Conservation (phyloP, 2,329 filamentous ascomycete genomes). For the Fusarium humuli region DNA sequence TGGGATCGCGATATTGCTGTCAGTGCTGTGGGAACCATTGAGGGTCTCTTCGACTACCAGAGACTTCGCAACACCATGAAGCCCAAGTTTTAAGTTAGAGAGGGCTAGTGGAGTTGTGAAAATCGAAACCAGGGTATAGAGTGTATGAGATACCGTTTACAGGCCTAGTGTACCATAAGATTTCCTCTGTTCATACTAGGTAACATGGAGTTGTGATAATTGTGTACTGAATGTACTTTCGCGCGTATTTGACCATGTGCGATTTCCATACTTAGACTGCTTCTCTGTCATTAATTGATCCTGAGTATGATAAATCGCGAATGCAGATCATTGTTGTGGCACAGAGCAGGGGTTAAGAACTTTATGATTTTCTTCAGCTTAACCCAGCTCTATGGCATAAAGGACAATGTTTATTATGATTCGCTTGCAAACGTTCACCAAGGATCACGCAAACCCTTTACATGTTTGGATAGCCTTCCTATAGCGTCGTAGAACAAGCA, state of each 20-base stretch:
- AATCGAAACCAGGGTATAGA: conserved; percentile 62
- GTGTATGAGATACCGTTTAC: conserved; percentile 67
- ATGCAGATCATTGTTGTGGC: background rate
- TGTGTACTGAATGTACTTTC: conserved; percentile 32
- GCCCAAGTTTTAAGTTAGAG: conserved; percentile 72
- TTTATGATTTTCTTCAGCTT: background rate
- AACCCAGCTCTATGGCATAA: background rate
- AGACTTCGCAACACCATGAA: conserved; percentile 86
- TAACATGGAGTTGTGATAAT: conserved; percentile 49
- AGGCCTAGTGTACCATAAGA: conserved; percentile 67
- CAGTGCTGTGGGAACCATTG: conserved; percentile 91
- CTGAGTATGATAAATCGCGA: background rate
- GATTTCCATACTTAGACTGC: background rate
- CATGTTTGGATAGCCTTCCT: background rate
- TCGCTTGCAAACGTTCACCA: background rate
- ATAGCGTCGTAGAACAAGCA: conserved; percentile 4
- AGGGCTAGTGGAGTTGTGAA: conserved; percentile 49
- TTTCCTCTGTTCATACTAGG: conserved; percentile 55
- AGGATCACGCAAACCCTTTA: background rate
- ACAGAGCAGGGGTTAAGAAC: background rate
- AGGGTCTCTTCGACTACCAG: conserved; percentile 85
- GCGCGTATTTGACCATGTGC: background rate
- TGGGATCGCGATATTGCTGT: conserved; percentile 98
- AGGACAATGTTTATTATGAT: background rate
- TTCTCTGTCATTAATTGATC: background rate